phyloP scores from a whole-genome alignment of 768 basidiomycete species.

The Auricularia sp. region DNA sequence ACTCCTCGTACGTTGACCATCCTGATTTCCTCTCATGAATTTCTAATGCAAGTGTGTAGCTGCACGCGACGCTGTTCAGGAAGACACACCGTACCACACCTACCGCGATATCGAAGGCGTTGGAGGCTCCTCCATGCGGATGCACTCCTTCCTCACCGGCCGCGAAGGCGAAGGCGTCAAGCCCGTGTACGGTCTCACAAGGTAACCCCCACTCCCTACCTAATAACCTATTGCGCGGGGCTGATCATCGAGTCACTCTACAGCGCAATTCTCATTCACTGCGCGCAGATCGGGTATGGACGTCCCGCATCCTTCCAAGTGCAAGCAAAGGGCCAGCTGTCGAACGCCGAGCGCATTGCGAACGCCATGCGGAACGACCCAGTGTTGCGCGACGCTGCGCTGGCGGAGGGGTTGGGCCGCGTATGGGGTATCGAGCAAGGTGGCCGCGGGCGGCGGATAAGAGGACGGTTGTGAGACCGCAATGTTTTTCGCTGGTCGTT shows the following conservation, averaged over 20 bases:
- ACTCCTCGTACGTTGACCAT: neutral
- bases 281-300: conserved; percentile 40
- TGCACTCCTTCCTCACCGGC: conserved; percentile 79
- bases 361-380: conserved; percentile 17
- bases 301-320: conserved; percentile 35
- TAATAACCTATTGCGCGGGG: neutral
- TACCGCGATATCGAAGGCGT: conserved; percentile 42
- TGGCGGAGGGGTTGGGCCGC: neutral
- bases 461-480: too few relatives aligned
- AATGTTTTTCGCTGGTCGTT: too few relatives aligned
- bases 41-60: neutral
- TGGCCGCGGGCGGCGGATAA: neutral
- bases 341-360: conserved; percentile 31
- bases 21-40: neutral
- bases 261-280: conserved; percentile 43
- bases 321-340: conserved; percentile 33
- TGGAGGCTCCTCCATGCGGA: conserved; percentile 31
- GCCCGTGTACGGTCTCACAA: conserved; percentile 81
- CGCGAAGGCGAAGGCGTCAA: conserved; percentile 76
- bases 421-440: neutral
- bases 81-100: conserved; percentile 46
- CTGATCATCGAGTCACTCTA: neutral
- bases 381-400: neutral
- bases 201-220: conserved; percentile 39
- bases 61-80: neutral